Base-by-base conservation (phyloP, 2,329 filamentous ascomycete species). In the Diplodia seriata region DNA sequence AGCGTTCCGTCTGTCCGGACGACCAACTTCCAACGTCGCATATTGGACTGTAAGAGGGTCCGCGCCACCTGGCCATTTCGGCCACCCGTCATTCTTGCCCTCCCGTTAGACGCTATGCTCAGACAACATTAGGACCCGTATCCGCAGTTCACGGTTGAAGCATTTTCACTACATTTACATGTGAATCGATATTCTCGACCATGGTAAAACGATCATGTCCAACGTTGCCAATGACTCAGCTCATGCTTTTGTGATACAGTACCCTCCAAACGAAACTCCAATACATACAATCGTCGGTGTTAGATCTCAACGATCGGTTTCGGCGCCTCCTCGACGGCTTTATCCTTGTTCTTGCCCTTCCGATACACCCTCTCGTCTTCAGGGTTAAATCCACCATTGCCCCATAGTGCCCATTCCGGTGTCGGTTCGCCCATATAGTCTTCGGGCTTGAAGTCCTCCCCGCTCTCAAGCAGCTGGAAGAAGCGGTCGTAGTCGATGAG, bases 321-420 rank as follows among this genome's bases (percentile, higher is more conserved):
- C 43, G 36, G 12, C 1, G 47, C 15, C 40, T 50, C 55, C 20
- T 47, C 36, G 33, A 31, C 18, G 1, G n/a, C 23, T 31, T 68
- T 67, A 5, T 59, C 68, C 73, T 77, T 81, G 5, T 87, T 87
- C 74, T 89, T 89, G 1, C 94, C 93, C 81, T 97, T 97, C 72
- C 90, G 87, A 78, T 94, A 91, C 9, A 97, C 93, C 70, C 94
- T 86, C 78, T 91, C 87, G 79, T 98, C 95, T 59, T 91, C 85
- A 0, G 94, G 94, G 81, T 98, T 93, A 77, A 98, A 98, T 0
- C 94, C 95, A 1, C 94, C 94, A 71, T 94, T 92, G 0, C 94
- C 95, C 93, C 93, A 98, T 20, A 90, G 88, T 11, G 94, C 94
- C 95, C 94, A 98, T 76, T 97, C 93, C 0, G 93, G 92, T 47